phyloP scores from a whole-genome alignment of 352 stramenopile genomes.

The Pythium plurisporium region DNA sequence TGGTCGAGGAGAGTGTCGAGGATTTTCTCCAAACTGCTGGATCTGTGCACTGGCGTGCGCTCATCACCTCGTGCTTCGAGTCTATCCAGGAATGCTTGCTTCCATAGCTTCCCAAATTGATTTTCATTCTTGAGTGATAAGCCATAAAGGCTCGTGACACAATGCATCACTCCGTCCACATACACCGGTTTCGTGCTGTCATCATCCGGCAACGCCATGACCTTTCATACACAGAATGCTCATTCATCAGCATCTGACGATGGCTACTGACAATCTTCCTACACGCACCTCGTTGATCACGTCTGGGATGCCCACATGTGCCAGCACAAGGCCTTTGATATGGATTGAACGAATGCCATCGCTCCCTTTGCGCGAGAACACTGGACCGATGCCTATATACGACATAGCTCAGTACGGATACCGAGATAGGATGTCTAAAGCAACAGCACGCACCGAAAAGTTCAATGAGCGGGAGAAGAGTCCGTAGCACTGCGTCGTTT shows the following conservation, averaged over 20 bases:
- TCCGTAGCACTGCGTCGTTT: slow-evolving; percentile 9
- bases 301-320: slow-evolving; percentile 38
- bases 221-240: not conserved
- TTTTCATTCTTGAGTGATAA: slow-evolving; percentile 44
- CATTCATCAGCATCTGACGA: too few species aligned
- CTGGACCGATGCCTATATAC: slow-evolving; percentile 29
- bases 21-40: slow-evolving; percentile 34
- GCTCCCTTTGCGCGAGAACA: slow-evolving; percentile 56
- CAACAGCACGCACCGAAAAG: slow-evolving; percentile 9
- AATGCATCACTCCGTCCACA: slow-evolving; percentile 59
- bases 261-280: too few species aligned
- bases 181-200: slow-evolving; percentile 34
- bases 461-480: slow-evolving; percentile 12
- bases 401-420: not conserved
- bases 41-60: slow-evolving; percentile 2
- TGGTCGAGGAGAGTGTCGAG: slow-evolving; percentile 40
- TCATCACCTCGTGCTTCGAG: not conserved
- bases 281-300: slow-evolving; percentile 54
- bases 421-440: too few species aligned
- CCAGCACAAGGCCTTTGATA: slow-evolving; percentile 47
- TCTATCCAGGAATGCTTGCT: slow-evolving; percentile 27
- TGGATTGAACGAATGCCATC: slow-evolving; percentile 35
- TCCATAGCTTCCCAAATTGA: slow-evolving; percentile 45
- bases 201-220: slow-evolving; percentile 28
- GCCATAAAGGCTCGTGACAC: slow-evolving; percentile 35